Base-by-base conservation (phyloP, 495 filamentous ascomycete species). In the Trypethelium eluteriae region DNA sequence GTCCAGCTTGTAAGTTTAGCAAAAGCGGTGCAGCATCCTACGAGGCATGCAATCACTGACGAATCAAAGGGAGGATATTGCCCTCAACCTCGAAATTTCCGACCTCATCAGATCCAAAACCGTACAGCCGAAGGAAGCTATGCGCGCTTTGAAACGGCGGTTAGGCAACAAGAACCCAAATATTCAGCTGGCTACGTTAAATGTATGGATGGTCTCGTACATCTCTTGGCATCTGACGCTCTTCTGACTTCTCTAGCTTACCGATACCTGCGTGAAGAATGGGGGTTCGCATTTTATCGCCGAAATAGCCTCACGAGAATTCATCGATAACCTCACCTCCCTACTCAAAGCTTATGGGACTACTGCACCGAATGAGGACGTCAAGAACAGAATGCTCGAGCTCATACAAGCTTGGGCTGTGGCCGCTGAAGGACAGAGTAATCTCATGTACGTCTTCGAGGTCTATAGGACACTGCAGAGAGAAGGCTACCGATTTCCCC, bases 231-330 rank as follows among this genome's bases (percentile, higher is more conserved):
- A 38, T 44, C 11, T 9, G 14, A 12, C 32, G 1, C 38, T 9
- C 36, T 53, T 10, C 41, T 63, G 25, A 63, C 57, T 62, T 5
- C 61, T 70, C 18, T 65, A 86, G 87, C 88, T 98, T 67, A 96
- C 93, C 39, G 94, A 98, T 79, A 98, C 94, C 5, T 98, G 94
- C 74, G 93, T 98, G 39, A 98, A 98, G 77, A 98, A 98, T 78
- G 94, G 94, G 35, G 94, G 94, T 56, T 85, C 88, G n/a, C 94
- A 98, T 77, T 98, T 98, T 73, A 85, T 98, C 53, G 82, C 86
- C 62, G 94, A 98, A 77, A 93, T 98, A 67, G 93, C 94, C 14
- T 96, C 93, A 2, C 85, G 93, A 66, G 94, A 98, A 78, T 98
- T 98, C 70, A 95, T 98, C 91, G 94, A 98, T 76, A 97, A 96